Conservation (phyloP, 768 basidiomycete species). For the Asterophora parasitica region DNA sequence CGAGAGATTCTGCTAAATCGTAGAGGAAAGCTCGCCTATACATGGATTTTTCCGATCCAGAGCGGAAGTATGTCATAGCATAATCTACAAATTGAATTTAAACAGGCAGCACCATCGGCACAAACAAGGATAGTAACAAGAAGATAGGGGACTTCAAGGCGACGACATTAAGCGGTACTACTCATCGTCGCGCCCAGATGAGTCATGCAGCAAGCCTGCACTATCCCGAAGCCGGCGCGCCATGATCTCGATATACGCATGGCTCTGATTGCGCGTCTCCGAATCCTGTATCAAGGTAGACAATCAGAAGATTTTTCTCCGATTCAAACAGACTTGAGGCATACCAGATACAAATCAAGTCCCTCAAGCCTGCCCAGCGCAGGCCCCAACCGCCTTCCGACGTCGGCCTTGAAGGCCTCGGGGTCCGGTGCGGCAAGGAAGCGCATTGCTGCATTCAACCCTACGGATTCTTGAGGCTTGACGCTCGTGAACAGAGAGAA, state of each 20-base stretch:
- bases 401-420: conserved; percentile 54
- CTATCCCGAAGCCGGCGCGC: conserved; percentile 62
- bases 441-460: conserved; percentile 45
- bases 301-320: background rate
- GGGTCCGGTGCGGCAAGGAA: conserved; percentile 53
- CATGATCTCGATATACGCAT: conserved; percentile 75
- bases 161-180: background rate
- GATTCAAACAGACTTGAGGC: background rate
- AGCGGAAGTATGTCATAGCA: too few species aligned
- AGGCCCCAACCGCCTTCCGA: conserved; percentile 49
- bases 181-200: conserved; percentile 2
- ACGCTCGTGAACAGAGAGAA: conserved; percentile 6
- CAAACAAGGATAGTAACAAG: too few species aligned
- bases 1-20: too few species aligned
- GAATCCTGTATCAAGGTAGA: conserved; percentile 26
- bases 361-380: conserved; percentile 48
- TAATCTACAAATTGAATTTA: too few species aligned
- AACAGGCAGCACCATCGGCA: too few species aligned
- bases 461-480: conserved; percentile 11
- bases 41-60: too few species aligned
- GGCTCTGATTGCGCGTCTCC: conserved; percentile 53
- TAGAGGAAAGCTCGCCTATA: too few species aligned
- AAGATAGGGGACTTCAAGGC: too few species aligned
- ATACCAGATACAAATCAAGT: conserved; percentile 44
- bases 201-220: conserved; percentile 40